Conservation (phyloP, 2,329 filamentous ascomycete species). For the Cryphonectria carpinicola region DNA sequence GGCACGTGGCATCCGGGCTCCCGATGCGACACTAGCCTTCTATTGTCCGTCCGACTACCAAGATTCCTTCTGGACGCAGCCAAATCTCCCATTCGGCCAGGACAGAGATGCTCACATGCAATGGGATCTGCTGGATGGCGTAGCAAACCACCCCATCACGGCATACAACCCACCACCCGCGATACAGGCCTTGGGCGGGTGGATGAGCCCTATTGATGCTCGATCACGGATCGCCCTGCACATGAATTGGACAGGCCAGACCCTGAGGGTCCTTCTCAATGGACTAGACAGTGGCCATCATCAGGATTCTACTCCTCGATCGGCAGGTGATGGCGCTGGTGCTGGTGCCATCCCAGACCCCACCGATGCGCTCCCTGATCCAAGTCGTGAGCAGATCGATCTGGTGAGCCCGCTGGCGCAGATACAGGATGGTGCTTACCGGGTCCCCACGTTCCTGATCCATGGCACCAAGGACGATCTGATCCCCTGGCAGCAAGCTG, state of each 20-base stretch:
- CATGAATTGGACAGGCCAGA: constrained; percentile 38
- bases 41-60: constrained; percentile 39
- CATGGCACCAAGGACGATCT: constrained; percentile 39
- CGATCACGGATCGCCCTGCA: constrained; percentile 37
- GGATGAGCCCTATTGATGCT: constrained; percentile 29
- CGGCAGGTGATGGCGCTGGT: neutral
- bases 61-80: constrained; percentile 27
- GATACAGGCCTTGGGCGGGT: constrained; percentile 11
- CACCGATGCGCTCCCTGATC: constrained; percentile 11
- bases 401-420: constrained; percentile 39
- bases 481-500: constrained; percentile 38
- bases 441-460: constrained; percentile 40
- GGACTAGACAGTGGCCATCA: constrained; percentile 31
- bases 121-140: neutral
- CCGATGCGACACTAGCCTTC: constrained; percentile 49
- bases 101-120: neutral
- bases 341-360: neutral
- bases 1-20: constrained; percentile 38
- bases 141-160: constrained; percentile 11
- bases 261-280: constrained; percentile 34
- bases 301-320: neutral
- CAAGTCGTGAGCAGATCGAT: constrained; percentile 27
- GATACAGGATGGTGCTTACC: constrained; percentile 37
- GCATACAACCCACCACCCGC: constrained; percentile 5
- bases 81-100: constrained; percentile 4